Percentiles rank a stretch among this genome's conserved stretches.
Conservation (phyloP, 2,329 filamentous ascomycete species). For the Polychaeton citri region DNA sequence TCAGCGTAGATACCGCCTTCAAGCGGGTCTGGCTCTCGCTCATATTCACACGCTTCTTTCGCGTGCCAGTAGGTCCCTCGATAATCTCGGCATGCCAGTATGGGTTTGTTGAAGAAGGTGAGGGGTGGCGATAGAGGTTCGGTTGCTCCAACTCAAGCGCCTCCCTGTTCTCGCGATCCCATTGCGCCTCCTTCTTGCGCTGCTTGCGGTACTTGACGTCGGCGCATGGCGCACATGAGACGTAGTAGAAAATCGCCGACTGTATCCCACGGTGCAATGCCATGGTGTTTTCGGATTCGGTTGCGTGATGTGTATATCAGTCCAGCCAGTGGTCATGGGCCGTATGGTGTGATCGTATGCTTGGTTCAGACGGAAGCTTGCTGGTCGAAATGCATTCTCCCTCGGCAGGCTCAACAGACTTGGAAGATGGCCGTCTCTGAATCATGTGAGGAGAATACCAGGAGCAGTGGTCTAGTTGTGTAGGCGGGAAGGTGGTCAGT, state of each 20-base stretch:
- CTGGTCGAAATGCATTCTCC: constrained; percentile 1
- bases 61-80: constrained; percentile 47
- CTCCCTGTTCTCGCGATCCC: constrained; percentile 52
- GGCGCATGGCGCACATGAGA: constrained; percentile 67
- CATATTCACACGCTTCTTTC: constrained; percentile 1
- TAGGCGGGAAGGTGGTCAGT: too few species aligned
- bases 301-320: background rate
- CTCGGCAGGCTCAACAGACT: too few species aligned
- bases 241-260: constrained; percentile 64
- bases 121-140: constrained; percentile 57
- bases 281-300: constrained; percentile 9
- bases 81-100: constrained; percentile 81
- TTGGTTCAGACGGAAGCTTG: background rate
- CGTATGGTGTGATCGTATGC: background rate
- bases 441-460: too few species aligned
- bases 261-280: constrained; percentile 41
- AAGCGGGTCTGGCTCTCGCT: constrained; percentile 44
- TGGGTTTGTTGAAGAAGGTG: constrained; percentile 73
- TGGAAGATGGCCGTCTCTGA: too few species aligned
- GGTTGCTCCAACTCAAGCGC: constrained; percentile 57
- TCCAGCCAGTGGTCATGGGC: background rate
- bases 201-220: constrained; percentile 57
- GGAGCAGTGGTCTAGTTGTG: too few species aligned
- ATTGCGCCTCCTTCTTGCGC: constrained; percentile 56
- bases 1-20: constrained; percentile 43